These are phyloP conservation scores for Hippophae tibetana DNA, from an alignment of 306 rosid species.

Conservation along the genomic window DNA sequence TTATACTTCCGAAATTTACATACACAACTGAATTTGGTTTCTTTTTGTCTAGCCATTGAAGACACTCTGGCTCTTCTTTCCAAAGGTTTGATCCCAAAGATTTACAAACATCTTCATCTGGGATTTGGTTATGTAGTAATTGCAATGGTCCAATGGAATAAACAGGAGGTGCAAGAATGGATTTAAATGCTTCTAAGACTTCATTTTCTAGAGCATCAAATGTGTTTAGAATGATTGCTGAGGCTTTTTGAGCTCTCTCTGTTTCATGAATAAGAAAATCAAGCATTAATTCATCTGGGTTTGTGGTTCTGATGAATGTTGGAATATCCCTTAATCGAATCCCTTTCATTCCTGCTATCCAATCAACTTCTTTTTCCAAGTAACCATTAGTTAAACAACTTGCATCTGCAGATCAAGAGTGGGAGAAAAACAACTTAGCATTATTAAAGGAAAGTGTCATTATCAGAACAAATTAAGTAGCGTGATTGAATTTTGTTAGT, in stretches of 20 bases:
- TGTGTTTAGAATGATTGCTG: conserved; percentile 52
- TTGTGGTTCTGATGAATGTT: conserved; percentile 43
- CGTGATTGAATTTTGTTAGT: no score
- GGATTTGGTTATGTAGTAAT: conserved; percentile 20
- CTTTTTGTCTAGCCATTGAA: conserved; percentile 47
- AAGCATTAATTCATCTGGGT: conserved; percentile 34
- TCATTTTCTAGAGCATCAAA: conserved; percentile 41
- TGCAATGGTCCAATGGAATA: conserved; percentile 58
- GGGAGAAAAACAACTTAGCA: neutral
- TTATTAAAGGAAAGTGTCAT: neutral
- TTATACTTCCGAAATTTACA: conserved; percentile 64
- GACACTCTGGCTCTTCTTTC: conserved; percentile 50
- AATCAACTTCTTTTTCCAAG: conserved; percentile 39
- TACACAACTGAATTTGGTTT: conserved; percentile 42
- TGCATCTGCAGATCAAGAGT: conserved; percentile 25
- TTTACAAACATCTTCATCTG: neutral
- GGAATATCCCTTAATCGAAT: conserved; percentile 48
- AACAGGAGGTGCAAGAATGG: conserved; percentile 33
- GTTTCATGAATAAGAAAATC: neutral
- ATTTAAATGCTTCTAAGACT: conserved; percentile 18
- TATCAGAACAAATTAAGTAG: no score
- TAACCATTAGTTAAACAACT: conserved; percentile 43
- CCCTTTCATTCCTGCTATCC: conserved; percentile 52
- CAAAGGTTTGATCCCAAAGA: conserved; percentile 49
- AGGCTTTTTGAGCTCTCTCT: conserved; percentile 29